Evolutionary conservation across 306 rosid species (phyloP).

Genomic region (Trichosanthes truncata): DNA sequence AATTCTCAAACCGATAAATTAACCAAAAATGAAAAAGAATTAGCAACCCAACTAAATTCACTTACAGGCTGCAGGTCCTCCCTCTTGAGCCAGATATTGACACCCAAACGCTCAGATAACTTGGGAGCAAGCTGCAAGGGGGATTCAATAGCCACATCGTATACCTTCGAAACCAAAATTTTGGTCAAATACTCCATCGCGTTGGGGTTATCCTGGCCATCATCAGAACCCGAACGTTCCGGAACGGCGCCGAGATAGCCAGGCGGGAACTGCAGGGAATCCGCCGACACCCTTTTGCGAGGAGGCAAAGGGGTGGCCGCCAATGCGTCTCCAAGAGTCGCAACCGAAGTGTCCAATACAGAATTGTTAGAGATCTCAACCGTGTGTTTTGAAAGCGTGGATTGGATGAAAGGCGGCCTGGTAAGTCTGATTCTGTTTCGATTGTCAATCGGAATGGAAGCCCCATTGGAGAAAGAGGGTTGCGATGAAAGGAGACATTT

Average conservation of each 20-base stretch:
- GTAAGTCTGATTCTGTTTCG: not conserved
- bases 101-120: conserved; percentile 62
- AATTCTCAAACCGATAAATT: not conserved
- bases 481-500: conserved; percentile 5
- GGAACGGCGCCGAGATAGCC: conserved; percentile 82
- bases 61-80: conserved; percentile 90
- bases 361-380: conserved; percentile 16
- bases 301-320: conserved; percentile 6
- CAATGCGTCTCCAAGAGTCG: conserved; percentile 15
- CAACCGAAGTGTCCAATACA: conserved; percentile 2
- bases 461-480: not conserved
- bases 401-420: conserved; percentile 23
- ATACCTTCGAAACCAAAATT: conserved; percentile 75
- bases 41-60: not conserved
- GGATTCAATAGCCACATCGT: conserved; percentile 70
- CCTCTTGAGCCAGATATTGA: conserved; percentile 73
- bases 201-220: conserved; percentile 6
- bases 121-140: conserved; percentile 71
- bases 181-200: conserved; percentile 67
- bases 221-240: conserved; percentile 19
- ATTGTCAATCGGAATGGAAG: not conserved
- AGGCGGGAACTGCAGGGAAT: conserved; percentile 52
- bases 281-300: conserved; percentile 25
- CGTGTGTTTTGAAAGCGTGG: conserved; percentile 35
- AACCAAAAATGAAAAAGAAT: not conserved